Base-by-base conservation (phyloP, 208 protist genomes). In the Wallacemonas sp. region DNA sequence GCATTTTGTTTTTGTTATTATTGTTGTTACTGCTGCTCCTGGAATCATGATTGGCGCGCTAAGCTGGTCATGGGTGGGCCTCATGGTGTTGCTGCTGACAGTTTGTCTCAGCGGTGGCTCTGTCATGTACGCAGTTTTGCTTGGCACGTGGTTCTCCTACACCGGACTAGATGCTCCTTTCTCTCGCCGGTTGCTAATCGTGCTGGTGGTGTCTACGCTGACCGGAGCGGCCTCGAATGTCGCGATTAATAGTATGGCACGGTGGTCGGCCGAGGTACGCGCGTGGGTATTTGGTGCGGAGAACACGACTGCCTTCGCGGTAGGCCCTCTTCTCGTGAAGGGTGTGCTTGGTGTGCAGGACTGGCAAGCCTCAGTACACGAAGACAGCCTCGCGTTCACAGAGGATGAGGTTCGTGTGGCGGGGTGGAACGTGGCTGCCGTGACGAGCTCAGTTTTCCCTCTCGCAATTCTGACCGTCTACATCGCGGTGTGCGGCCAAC, bases 221-320 rank as follows among this genome's bases (percentile, higher is more conserved):
- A 30, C 72, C 24, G 5, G 47, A 0, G 36, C 66, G 0, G 60
- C 62, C 6, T n/a, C n/a, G n/a, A n/a, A n/a, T n/a, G 36, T 78
- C 14, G 51, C 66, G 1, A 45, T 78, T 27, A 78, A 78, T 54
- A 28, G 66, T 6, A 28, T 62, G 15, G 66, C 34, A 15, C 15
- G 0, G 19, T 55, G n/a, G 39, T 63, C 61, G 3, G 26, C 24
- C 0, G 22, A 11, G 19, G 24, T 65, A 9, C 53, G 72, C 26
- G 38, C 15, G 34, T 53, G 22, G 31, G 30, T 61, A 14, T 78
- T 78, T 65, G 60, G 31, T 6, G 22, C 53, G 12, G 24, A 65
- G 26, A 38, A 45, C 24, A 4, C 55, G 19, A 34, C 63, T 38
- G 33, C 38, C 1, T 28, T 66, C 22, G 49, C 66, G n/a, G 36